Conservation (phyloP, 1,284 basidiomycete species). For the Cryptococcus neoformans region DNA sequence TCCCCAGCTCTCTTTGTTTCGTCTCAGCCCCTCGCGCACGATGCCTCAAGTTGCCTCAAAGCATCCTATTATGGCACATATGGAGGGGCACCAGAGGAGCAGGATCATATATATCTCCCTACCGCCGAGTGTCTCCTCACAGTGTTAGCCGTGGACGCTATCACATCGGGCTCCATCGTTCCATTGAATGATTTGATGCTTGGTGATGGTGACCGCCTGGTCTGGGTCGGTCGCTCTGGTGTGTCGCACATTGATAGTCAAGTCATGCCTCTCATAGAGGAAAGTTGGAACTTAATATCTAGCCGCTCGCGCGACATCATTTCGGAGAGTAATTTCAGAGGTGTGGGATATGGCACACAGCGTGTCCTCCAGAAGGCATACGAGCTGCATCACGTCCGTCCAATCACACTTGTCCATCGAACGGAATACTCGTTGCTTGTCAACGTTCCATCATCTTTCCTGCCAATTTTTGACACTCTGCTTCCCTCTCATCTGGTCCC, state of each 20-base stretch:
- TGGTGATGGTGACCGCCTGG: slow-evolving; percentile 16
- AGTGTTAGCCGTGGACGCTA: slow-evolving; percentile 25
- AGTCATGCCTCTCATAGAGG: neutral
- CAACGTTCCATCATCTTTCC: slow-evolving; percentile 25
- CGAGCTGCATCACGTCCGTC: neutral
- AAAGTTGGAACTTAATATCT: too few relatives aligned
- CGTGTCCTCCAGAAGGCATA: slow-evolving; percentile 1
- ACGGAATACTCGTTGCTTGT: slow-evolving; percentile 29
- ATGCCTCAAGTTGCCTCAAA: slow-evolving; percentile 7
- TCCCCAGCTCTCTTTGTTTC: neutral
- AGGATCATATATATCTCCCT: slow-evolving; percentile 17
- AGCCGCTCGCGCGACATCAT: too few relatives aligned
- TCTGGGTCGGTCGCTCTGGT: slow-evolving; percentile 44
- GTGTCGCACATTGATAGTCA: slow-evolving; percentile 8
- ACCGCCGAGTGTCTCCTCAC: slow-evolving; percentile 6
- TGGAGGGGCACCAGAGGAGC: slow-evolving; percentile 8
- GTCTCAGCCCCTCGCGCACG: neutral
- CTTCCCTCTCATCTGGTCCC: slow-evolving; percentile 43
- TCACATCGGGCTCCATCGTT: slow-evolving; percentile 17
- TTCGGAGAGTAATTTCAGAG: neutral
- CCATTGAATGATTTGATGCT: slow-evolving; percentile 5
- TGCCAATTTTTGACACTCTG: slow-evolving; percentile 43
- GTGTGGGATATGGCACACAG: slow-evolving; percentile 6
- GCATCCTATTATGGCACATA: slow-evolving; percentile 15
- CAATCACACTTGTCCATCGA: slow-evolving; percentile 24